These are phyloP conservation scores for Leishmania tarentolae DNA, from an alignment of 208 protist genomes.

Conservation along the genomic window DNA sequence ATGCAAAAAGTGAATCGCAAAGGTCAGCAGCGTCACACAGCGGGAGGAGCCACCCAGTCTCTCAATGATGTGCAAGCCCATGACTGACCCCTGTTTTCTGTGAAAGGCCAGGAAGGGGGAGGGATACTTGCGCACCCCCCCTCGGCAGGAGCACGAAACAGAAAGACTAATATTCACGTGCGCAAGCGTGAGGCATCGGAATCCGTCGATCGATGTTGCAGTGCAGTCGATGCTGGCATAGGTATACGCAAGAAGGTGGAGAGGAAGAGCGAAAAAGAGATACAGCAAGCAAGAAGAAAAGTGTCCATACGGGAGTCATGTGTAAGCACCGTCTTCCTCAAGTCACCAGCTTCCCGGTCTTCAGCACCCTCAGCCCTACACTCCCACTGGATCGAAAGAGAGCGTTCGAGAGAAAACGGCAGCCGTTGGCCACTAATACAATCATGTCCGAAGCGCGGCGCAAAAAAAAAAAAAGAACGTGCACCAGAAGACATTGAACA, in stretches of 20 bases:
- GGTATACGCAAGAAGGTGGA: not conserved
- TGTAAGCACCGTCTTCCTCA: not conserved
- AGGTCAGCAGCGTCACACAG: constrained; percentile 69
- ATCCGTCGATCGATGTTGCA: not conserved
- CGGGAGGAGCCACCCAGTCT: constrained; percentile 60
- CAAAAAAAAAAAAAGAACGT: not conserved
- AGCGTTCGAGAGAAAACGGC: not conserved
- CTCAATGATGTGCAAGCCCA: constrained; percentile 53
- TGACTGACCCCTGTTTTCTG: not conserved
- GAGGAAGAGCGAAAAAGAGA: not conserved
- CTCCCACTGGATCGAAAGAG: not conserved
- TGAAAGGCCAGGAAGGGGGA: not conserved
- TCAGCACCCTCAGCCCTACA: not conserved
- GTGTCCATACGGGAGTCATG: not conserved
- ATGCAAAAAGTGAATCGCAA: constrained; percentile 84
- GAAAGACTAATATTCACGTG: not conserved
- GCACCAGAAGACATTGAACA: not conserved
- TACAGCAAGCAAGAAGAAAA: not conserved
- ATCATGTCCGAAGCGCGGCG: not conserved
- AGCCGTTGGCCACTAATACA: not conserved
- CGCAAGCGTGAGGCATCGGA: not conserved
- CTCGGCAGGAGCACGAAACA: not conserved
- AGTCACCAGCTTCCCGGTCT: not conserved
- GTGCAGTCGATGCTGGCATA: not conserved
- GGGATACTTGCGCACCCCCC: not conserved